Evolutionary conservation across 345 rosid species (phyloP), one percentile per base, ranked within the genome.

Genomic region (Arabis alpina): DNA sequence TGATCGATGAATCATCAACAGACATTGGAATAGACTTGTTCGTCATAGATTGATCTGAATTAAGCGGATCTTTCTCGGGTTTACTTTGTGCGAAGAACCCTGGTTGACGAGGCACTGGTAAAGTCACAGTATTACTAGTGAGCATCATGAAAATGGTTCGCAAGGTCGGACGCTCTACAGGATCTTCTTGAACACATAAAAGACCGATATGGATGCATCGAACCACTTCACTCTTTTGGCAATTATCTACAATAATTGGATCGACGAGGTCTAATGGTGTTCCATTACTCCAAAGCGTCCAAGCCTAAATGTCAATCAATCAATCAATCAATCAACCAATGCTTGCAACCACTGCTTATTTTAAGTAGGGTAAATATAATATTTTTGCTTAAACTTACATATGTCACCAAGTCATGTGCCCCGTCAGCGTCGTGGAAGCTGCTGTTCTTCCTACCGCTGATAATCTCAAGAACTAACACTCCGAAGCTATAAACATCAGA

Each of bases 401-500:
- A 37, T 14, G 76, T 9, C 8, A 47, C 12, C 56, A 72, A 36
- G 43, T 72, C 44, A 2, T 16, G 64, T 34, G 6, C 4, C 0
- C 8, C 12, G 5, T 45, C 41, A 9, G 45, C 32, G 3, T 30
- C 12, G 19, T 58, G 1, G 49, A 66, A 74, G 40, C 68, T 74
- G 30, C 30, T 66, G 3, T 66, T 74, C 55, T 16, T 57, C n/a
- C 9, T 59, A 7, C 68, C 77, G 0, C 77, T 66, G 36, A 74
- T 51, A 13, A 74, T 66, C 54, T 74, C 77, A 49, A 74, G 72
- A 41, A 74, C 73, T 43, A 66, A 49, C 15, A 66, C 68, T 57
- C 77, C 77, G 0, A 66, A 66, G 49, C 77, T 66, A 14, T 74
- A 59, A 0, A 66, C 61, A 51, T 74, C 73, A 42, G 77, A 74